These are phyloP conservation scores for Monilinia laxa DNA, from an alignment of 2,329 filamentous ascomycete species.

Conservation along the genomic window DNA sequence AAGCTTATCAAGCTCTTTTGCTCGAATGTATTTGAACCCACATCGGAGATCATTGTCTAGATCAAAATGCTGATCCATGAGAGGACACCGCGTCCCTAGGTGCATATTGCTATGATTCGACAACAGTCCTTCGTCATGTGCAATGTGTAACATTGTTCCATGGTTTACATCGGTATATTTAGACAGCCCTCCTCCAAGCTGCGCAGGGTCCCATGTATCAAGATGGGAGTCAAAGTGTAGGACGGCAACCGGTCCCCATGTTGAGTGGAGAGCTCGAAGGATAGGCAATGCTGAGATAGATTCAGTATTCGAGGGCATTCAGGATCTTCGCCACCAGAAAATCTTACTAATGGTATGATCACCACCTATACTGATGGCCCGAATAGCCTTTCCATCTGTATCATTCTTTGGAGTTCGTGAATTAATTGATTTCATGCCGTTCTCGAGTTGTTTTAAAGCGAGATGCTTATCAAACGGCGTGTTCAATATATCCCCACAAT, in stretches of 20 bases:
- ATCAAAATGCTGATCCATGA: slow-evolving; percentile 36
- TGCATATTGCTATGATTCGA: slow-evolving; percentile 40
- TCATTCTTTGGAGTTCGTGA: slow-evolving; percentile 32
- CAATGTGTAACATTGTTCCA: slow-evolving; percentile 41
- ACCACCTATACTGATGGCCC: slow-evolving; percentile 38
- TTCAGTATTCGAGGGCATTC: slow-evolving; percentile 6
- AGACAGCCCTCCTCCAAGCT: slow-evolving; percentile 36
- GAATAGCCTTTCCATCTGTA: slow-evolving; percentile 33
- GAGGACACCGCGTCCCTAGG: slow-evolving; percentile 35
- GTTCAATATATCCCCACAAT: slow-evolving; percentile 39
- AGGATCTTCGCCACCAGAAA: background rate
- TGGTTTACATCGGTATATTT: slow-evolving; percentile 39
- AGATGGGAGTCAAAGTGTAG: slow-evolving; percentile 40
- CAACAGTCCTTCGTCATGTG: slow-evolving; percentile 39
- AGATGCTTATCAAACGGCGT: slow-evolving; percentile 38
- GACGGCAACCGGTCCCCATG: slow-evolving; percentile 38
- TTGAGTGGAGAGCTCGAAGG: slow-evolving; percentile 36
- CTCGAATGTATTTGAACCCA: slow-evolving; percentile 37
- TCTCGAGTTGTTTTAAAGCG: slow-evolving; percentile 37
- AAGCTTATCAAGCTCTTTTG: slow-evolving; percentile 35
- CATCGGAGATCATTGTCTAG: slow-evolving; percentile 38
- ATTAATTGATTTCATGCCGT: slow-evolving; percentile 35
- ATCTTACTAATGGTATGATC: slow-evolving; percentile 40
- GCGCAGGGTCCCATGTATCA: slow-evolving; percentile 38
- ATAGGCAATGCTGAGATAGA: slow-evolving; percentile 35